These are phyloP conservation scores for Euclidium syriacum DNA, from an alignment of 345 rosid species.

Conservation along the genomic window DNA sequence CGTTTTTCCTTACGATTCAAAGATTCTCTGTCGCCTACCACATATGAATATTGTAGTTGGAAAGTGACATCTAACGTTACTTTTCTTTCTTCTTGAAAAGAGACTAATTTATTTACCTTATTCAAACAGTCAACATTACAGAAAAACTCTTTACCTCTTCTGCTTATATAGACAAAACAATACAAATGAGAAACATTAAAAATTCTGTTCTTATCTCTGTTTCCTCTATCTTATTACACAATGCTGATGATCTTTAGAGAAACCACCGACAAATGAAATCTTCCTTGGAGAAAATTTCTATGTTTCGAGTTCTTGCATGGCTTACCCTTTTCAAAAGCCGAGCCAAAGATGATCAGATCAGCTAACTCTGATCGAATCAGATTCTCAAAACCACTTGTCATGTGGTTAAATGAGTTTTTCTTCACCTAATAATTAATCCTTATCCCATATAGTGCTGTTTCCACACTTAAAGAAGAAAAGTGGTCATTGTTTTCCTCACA, in stretches of 20 bases:
- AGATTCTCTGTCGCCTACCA: no score
- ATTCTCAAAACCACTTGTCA: background rate
- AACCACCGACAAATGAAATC: background rate
- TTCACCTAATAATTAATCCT: constrained; percentile 23
- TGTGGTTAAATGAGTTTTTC: constrained; percentile 6
- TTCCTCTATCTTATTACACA: constrained; percentile 15
- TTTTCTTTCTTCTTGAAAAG: no score
- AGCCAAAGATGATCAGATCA: constrained; percentile 20
- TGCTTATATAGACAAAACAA: constrained; percentile 14
- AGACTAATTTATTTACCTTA: no score
- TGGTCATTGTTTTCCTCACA: constrained; percentile 36
- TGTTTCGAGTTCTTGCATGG: background rate
- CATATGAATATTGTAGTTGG: no score
- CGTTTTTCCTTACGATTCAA: no score
- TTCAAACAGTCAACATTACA: no score
- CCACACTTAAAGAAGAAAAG: constrained; percentile 6
- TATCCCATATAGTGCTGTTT: constrained; percentile 30
- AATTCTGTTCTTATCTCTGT: background rate
- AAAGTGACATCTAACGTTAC: no score
- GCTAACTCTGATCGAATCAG: constrained; percentile 1
- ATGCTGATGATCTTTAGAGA: constrained; percentile 1
- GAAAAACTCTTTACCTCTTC: background rate
- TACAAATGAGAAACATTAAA: constrained; percentile 1
- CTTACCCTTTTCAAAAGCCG: background rate
- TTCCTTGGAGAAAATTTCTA: background rate